Base-by-base conservation (phyloP, 305 asterid genomes). In the Vinca major region DNA sequence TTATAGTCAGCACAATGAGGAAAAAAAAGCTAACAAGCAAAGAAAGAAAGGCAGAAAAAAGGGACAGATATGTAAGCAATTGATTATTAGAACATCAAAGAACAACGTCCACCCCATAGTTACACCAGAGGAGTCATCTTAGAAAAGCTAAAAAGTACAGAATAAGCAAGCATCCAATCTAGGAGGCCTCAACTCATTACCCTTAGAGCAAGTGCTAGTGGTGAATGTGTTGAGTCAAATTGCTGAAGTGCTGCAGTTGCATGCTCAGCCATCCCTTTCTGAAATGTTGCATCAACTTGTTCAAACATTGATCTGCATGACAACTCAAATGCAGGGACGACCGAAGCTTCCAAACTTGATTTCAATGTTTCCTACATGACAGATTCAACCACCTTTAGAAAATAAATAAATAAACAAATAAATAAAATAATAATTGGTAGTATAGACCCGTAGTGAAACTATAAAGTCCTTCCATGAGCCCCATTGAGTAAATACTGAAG, bases 221-320 rank as follows among this genome's bases (percentile, higher is more conserved):
- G 89, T 7, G 94, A 85, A 78, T 92, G 92, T 51, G 95, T 67
- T 64, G 96, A 87, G 77, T 89, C 96, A 67, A 84, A 77, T 74
- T 89, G 96, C 74, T 88, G 95, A 74, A 86, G 94, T 66, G 84
- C 86, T 21, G 84, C 83, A 66, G 87, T 70, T 40, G 83, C 74
- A 77, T 92, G 98, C 74, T 92, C 98, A 58, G 78, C 80, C 88
- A 92, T 80, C 69, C 98, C 98, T 81, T 92, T 92, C 73, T 88
- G 94, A 77, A 88, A 88, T 62, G 95, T 68, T 44, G 94, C 77
- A 78, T 92, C 96, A 61, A 92, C 89, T 82, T 86, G 96, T 83
- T 89, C 96, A 80, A 92, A 89, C 95, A 92, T 84, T 64, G 89
- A 75, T 83, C 88, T 77, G 84, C 98, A 86, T 16, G 96, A 88